These are phyloP conservation scores for Trichophyton benhamiae DNA, from an alignment of 2,329 filamentous ascomycete species.

Conservation along the genomic window DNA sequence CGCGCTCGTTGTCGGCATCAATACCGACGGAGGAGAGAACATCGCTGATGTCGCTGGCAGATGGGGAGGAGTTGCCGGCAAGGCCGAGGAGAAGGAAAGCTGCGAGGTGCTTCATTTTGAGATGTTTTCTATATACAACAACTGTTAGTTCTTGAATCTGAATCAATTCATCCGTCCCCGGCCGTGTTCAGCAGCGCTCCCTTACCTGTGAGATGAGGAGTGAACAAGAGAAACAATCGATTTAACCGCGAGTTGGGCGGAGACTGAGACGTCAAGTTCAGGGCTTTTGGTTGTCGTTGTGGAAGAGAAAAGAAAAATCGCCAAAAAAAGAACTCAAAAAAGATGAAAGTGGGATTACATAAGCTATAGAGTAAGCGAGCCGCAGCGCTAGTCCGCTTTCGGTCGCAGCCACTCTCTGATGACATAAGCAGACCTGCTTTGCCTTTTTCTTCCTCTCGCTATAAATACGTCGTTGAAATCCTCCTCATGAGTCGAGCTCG, in stretches of 20 bases:
- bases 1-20: constrained; percentile 79
- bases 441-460: background rate
- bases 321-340: background rate
- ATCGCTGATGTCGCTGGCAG: constrained; percentile 69
- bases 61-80: constrained; percentile 81
- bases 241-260: constrained; percentile 97
- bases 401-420: background rate
- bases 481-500: background rate
- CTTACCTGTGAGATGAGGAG: constrained; percentile 11
- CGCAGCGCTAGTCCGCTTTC: background rate
- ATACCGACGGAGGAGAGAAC: constrained; percentile 92
- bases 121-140: constrained; percentile 7
- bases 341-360: background rate
- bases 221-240: constrained; percentile 71
- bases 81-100: constrained; percentile 96
- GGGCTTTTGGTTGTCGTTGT: constrained; percentile 20
- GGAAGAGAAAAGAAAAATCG: background rate
- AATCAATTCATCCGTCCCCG: background rate
- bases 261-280: constrained; percentile 99
- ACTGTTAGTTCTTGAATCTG: background rate
- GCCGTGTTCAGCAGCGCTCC: background rate
- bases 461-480: background rate
- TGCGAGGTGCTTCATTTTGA: constrained; percentile 99
- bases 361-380: background rate
- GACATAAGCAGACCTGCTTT: background rate